These are phyloP conservation scores for Amaranthus hypochondriacus DNA, from an alignment of 148 eudicot genomes.

Conservation along the genomic window DNA sequence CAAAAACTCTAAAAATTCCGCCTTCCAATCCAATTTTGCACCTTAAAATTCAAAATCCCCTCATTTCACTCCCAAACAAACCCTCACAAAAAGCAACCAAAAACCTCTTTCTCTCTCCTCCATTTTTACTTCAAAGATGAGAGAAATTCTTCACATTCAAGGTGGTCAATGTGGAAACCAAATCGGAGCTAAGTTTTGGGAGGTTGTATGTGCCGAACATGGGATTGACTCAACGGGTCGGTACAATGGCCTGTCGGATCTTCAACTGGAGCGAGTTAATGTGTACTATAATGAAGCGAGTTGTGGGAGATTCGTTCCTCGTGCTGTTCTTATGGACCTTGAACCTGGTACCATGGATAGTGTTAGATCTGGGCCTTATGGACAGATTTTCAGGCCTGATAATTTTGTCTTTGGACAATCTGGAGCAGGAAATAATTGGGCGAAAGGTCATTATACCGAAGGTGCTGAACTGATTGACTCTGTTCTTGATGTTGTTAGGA, in stretches of 20 bases:
- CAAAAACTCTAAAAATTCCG: not conserved
- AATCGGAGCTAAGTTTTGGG: conserved; percentile 54
- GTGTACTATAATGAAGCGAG: conserved; percentile 51
- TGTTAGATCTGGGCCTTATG: conserved; percentile 42
- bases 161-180: conserved; percentile 53
- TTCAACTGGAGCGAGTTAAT: conserved; percentile 40
- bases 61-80: not conserved
- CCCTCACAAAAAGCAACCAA: no score
- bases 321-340: conserved; percentile 51
- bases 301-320: conserved; percentile 45
- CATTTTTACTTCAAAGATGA: conserved; percentile 15
- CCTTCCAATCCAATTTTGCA: not conserved
- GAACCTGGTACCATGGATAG: conserved; percentile 57
- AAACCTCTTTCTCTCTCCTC: not conserved
- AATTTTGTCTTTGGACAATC: conserved; percentile 43
- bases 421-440: conserved; percentile 50
- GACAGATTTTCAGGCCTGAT: conserved; percentile 48
- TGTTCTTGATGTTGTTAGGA: conserved; percentile 46
- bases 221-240: conserved; percentile 44
- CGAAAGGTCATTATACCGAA: conserved; percentile 47
- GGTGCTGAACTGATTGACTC: conserved; percentile 49
- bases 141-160: conserved; percentile 47
- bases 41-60: not conserved
- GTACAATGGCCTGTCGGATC: conserved; percentile 34
- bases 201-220: conserved; percentile 47